These are phyloP conservation scores for Nidularia sp. DNA, from an alignment of 768 basidiomycete species.

Conservation along the genomic window DNA sequence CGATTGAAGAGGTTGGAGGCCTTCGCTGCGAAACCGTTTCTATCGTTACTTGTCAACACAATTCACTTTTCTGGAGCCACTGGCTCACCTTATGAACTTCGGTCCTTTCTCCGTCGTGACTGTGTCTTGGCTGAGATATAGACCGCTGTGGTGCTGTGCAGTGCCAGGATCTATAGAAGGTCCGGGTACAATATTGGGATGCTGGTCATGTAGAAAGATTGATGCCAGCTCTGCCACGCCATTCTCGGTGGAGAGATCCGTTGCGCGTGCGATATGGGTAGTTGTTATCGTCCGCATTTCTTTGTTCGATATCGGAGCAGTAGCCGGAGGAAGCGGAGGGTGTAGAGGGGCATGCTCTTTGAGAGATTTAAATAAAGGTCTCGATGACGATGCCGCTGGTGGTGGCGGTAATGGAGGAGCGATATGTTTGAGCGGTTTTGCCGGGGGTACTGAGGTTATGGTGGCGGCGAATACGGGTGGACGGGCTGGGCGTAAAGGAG, in stretches of 20 bases:
- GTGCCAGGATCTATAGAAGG: conserved; percentile 29
- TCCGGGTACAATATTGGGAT: conserved; percentile 28
- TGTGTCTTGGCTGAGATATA: background rate
- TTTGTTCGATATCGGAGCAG: no score
- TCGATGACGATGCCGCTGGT: background rate
- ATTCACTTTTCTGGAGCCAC: background rate
- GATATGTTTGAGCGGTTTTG: background rate
- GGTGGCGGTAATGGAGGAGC: background rate
- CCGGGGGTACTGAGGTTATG: background rate
- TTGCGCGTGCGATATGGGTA: conserved; percentile 46
- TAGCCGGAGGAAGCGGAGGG: no score
- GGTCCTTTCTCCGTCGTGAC: background rate
- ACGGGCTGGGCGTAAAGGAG: background rate
- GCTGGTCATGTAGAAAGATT: conserved; percentile 46
- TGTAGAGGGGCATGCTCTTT: no score
- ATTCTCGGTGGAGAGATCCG: conserved; percentile 45
- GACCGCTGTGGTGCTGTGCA: background rate
- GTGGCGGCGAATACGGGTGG: background rate
- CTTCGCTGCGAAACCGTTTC: conserved; percentile 23
- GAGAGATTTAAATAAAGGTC: background rate
- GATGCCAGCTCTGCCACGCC: conserved; percentile 37
- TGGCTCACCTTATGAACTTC: background rate
- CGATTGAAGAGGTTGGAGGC: conserved; percentile 33
- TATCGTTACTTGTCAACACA: background rate
- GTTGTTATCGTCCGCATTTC: conserved; percentile 42